Evolutionary conservation across 2,329 filamentous ascomycete genomes (phyloP).

Genomic region (Aspergillus floridensis): DNA sequence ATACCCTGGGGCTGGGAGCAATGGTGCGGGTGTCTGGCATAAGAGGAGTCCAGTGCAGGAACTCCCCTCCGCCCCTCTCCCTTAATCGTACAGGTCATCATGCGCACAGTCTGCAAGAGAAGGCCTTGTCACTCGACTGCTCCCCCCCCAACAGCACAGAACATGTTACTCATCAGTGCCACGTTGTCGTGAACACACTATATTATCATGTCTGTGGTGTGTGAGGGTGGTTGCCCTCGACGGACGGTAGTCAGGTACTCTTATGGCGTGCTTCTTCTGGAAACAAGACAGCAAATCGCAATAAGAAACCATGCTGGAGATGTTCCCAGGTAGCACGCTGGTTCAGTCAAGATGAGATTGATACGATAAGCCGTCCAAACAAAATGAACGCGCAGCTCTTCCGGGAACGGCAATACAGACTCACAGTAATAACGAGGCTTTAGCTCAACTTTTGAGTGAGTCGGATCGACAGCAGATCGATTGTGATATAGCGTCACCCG

Average conservation of each 20-base stretch:
- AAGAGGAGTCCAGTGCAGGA: background rate
- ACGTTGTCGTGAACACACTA: background rate
- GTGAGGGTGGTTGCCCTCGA: background rate
- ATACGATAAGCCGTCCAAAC: constrained; percentile 2
- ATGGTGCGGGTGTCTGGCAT: background rate
- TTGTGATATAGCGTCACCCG: background rate
- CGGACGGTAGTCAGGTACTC: background rate
- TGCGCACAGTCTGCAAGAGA: background rate
- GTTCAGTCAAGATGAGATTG: constrained; percentile 1
- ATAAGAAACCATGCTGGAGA: background rate
- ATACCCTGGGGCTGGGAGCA: background rate
- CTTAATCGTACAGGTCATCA: constrained; percentile 1
- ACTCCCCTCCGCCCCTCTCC: background rate
- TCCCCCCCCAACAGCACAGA: background rate
- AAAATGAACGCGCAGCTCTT: background rate
- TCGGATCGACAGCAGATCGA: background rate
- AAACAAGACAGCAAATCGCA: no score
- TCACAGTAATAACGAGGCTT: constrained; percentile 1
- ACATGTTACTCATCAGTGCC: background rate
- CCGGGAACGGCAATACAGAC: background rate
- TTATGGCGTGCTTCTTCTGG: background rate
- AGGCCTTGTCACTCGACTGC: background rate
- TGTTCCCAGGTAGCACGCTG: background rate
- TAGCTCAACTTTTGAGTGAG: background rate
- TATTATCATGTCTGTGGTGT: background rate